phyloP scores from a whole-genome alignment of 2,329 filamentous ascomycete species.

The Aspergillus fumigatiaffinis region DNA sequence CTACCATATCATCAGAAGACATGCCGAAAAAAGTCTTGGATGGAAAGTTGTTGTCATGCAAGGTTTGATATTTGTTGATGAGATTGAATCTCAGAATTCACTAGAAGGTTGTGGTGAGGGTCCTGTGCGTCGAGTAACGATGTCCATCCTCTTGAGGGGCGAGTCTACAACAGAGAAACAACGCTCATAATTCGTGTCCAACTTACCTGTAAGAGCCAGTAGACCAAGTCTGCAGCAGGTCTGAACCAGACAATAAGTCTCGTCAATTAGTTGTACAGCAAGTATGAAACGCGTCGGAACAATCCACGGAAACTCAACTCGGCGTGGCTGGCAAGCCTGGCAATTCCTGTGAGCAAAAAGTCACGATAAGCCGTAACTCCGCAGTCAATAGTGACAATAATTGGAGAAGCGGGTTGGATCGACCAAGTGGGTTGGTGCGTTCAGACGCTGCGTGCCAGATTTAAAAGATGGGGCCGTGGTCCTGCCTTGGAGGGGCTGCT shows the following conservation, averaged over 20 bases:
- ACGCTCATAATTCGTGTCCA: background rate
- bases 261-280: background rate
- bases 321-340: background rate
- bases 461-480: background rate
- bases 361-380: background rate
- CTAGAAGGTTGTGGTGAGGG: background rate
- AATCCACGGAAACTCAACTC: background rate
- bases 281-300: background rate
- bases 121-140: no score
- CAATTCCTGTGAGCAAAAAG: background rate
- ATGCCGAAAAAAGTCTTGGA: background rate
- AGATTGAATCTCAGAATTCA: background rate
- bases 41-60: background rate
- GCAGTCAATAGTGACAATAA: background rate
- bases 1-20: background rate
- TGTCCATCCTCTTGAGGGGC: background rate
- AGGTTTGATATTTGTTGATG: background rate
- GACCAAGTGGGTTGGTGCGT: background rate
- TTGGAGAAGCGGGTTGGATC: background rate
- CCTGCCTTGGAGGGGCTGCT: background rate
- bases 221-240: background rate
- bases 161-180: background rate
- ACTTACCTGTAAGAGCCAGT: no score
- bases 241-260: no score
- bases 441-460: background rate